These are phyloP conservation scores for Evernia prunastri DNA, from an alignment of 495 filamentous ascomycete genomes.

Conservation along the genomic window DNA sequence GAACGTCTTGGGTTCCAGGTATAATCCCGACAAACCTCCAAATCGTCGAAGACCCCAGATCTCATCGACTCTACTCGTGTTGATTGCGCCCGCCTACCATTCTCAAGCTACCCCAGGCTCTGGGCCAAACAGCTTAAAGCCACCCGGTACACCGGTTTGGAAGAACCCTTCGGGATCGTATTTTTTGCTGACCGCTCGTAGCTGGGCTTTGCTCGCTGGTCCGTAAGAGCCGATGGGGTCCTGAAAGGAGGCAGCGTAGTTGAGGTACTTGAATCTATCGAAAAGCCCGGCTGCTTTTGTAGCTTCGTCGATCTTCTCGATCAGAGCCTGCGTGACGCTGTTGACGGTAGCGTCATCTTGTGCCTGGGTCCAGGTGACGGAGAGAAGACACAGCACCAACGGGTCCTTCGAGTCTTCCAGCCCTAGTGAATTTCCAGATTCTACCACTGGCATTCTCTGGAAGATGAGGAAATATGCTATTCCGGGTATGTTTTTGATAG, in stretches of 20 bases:
- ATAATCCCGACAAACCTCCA: too few relatives aligned
- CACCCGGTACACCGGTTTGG: slow-evolving; percentile 35
- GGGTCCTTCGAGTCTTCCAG: slow-evolving; percentile 10
- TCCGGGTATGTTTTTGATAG: slow-evolving; percentile 20
- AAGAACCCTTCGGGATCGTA: slow-evolving; percentile 38
- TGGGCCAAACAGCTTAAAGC: slow-evolving; percentile 35
- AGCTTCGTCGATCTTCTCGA: slow-evolving; percentile 21
- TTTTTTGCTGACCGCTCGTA: slow-evolving; percentile 30
- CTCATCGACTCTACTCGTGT: too few relatives aligned
- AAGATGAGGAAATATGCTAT: slow-evolving; percentile 26
- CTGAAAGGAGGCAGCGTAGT: slow-evolving; percentile 39
- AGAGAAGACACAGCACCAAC: slow-evolving; percentile 4
- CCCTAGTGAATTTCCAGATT: slow-evolving; percentile 22
- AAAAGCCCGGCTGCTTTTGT: slow-evolving; percentile 38
- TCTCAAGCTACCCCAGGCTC: too few relatives aligned
- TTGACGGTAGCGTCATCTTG: slow-evolving; percentile 9
- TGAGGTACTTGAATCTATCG: slow-evolving; percentile 51
- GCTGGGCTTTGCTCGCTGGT: slow-evolving; percentile 24
- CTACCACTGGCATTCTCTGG: neutral
- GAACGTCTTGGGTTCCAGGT: too few relatives aligned
- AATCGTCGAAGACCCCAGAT: too few relatives aligned
- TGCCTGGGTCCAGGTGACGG: slow-evolving; percentile 1
- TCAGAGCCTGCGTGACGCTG: neutral
- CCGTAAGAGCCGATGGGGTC: slow-evolving; percentile 38
- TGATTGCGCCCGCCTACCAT: too few relatives aligned